Evolutionary conservation across 2,329 filamentous ascomycete species (phyloP), one percentile per base, ranked within the genome.

Genomic region (Cercospora zeina): DNA sequence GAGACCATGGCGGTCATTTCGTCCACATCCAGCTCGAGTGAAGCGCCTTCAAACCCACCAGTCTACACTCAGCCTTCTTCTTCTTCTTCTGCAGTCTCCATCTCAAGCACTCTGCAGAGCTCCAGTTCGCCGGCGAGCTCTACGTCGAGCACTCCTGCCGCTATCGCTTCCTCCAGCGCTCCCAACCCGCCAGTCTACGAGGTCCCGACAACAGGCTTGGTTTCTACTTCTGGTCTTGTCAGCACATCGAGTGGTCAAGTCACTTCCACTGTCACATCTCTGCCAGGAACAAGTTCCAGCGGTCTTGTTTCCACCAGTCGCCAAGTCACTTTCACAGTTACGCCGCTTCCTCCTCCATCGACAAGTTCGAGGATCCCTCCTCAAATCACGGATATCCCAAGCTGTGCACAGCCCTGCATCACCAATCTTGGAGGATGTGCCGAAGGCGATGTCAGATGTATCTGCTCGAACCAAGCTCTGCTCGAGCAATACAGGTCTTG

Each of bases 401-500:
- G 33, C 10, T 59, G 56, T 31, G 45, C 56, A 9, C 56, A 39
- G 14, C 45, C 19, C 6, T 59, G 56, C 36, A 39, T 59, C 33
- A 31, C 30, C 14, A 45, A 50, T 31, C 37, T 51, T 21, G 56
- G 45, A 36, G 45, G 31, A 14, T 59, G 56, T 27, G 42, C 56
- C 30, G 30, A 24, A 31, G 56, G 49, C 10, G 56, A 59, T 27
- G 56, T 50, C 2, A 16, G 30, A 16, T 59, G 56, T 37, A 53
- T 59, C 16, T 59, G 56, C 33, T 59, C 56, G n/a, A 59, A 59
- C 24, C 27, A 59, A 33, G 24, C 42, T 14, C 45, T 59, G 1
- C 24, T 59, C 13, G 24, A 59, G 19, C 27, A 10, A 27, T 59
- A 50, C 27, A 34, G 42, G n/a, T 50, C 30, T 33, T 59, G 56